Percentiles rank a stretch among this genome's conserved stretches.
Conservation (phyloP, 176 grass and related monocot species). For the Stipa capillata region DNA sequence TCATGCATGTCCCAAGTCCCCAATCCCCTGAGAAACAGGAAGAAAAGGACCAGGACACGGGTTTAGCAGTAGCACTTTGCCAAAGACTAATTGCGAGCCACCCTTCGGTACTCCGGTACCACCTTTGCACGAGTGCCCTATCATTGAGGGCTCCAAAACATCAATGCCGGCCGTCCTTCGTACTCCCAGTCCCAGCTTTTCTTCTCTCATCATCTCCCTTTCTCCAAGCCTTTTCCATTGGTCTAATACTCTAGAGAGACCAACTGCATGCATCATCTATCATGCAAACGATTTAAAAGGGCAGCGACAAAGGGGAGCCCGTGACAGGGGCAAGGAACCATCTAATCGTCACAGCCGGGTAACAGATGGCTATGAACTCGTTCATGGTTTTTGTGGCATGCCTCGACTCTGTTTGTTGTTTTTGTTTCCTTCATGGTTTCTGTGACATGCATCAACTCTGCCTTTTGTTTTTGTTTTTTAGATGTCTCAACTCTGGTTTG, state of each 20-base stretch:
- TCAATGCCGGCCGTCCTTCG: slow-evolving; percentile 5
- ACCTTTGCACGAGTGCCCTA: slow-evolving; percentile 32
- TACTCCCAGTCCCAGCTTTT: background rate
- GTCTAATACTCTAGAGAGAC: background rate
- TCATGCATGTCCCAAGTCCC: background rate
- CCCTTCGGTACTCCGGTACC: too few species aligned
- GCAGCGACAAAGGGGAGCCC: too few species aligned
- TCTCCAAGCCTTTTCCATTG: background rate
- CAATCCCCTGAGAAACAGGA: background rate
- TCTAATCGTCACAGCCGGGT: too few species aligned
- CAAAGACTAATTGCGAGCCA: background rate
- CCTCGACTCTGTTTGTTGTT: too few species aligned
- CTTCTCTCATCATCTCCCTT: background rate
- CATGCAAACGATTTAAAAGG: background rate
- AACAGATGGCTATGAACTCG: too few species aligned
- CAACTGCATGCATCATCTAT: background rate
- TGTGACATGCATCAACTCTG: too few species aligned
- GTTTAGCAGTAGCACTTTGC: too few species aligned
- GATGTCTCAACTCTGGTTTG: too few species aligned
- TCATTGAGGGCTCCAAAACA: slow-evolving; percentile 26
- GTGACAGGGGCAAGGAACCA: slow-evolving; percentile 3
- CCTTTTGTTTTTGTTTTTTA: too few species aligned
- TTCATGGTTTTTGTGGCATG: too few species aligned
- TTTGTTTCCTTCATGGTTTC: too few species aligned
- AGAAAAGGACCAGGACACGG: background rate